Evolutionary conservation across 2,329 filamentous ascomycete species (phyloP).

Genomic region (Trichothecium roseum): DNA sequence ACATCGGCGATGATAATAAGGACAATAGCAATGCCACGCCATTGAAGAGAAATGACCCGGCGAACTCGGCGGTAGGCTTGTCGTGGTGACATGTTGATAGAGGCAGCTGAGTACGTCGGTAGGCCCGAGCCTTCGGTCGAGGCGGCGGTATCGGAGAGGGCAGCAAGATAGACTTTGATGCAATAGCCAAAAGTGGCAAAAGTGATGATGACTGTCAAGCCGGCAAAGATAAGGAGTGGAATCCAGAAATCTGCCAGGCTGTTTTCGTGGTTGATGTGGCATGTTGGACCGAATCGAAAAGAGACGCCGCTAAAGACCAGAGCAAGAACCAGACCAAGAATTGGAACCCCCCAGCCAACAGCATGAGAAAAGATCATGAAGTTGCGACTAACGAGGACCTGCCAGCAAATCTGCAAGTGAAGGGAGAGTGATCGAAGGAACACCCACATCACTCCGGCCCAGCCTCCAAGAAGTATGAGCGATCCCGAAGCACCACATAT

Average conservation of each 20-base stretch:
- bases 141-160: slow-evolving; percentile 61
- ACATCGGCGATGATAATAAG: slow-evolving; percentile 85
- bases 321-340: slow-evolving; percentile 63
- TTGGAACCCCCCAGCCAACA: slow-evolving; percentile 75
- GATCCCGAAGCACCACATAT: slow-evolving; percentile 84
- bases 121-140: slow-evolving; percentile 63
- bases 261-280: slow-evolving; percentile 86
- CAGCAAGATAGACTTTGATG: slow-evolving; percentile 85
- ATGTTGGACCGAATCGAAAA: slow-evolving; percentile 83
- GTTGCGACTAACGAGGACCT: slow-evolving; percentile 73
- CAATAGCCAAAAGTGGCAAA: slow-evolving; percentile 85
- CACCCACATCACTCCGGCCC: slow-evolving; percentile 78
- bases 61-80: slow-evolving; percentile 82
- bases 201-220: slow-evolving; percentile 67
- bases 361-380: slow-evolving; percentile 83
- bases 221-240: slow-evolving; percentile 70
- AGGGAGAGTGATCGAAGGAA: slow-evolving; percentile 84
- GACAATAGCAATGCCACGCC: slow-evolving; percentile 85
- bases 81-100: slow-evolving; percentile 54
- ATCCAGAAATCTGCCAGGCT: slow-evolving; percentile 85
- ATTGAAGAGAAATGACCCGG: slow-evolving; percentile 83
- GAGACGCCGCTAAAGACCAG: slow-evolving; percentile 84
- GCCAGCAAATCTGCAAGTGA: slow-evolving; percentile 97
- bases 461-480: slow-evolving; percentile 77
- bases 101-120: slow-evolving; percentile 37